Percentiles rank a stretch among this genome's conserved stretches.
Evolutionary conservation across 1,284 basidiomycete species (phyloP).

Genomic region (Cryptococcus sp.): DNA sequence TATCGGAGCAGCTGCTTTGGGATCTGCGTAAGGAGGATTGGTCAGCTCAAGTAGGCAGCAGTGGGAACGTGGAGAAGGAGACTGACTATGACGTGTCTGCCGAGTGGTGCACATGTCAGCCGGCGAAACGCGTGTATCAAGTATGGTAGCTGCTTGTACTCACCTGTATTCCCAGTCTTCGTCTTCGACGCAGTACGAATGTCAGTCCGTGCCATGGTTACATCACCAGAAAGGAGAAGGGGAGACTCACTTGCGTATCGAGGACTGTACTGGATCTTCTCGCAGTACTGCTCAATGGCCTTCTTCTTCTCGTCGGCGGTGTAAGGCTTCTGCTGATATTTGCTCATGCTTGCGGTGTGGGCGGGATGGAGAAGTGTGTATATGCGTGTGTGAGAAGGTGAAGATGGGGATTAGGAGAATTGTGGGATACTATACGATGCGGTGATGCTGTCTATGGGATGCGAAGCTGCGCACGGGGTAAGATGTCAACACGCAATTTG

Average conservation of each 20-base stretch:
- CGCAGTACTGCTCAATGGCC: constrained; percentile 51
- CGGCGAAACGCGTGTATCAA: neutral
- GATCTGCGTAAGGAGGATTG: constrained; percentile 25
- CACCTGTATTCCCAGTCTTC: constrained; percentile 53
- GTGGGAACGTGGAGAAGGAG: neutral
- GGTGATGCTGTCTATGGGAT: too few relatives aligned
- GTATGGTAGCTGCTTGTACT: constrained; percentile 5
- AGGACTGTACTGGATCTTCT: constrained; percentile 51
- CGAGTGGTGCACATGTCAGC: constrained; percentile 3
- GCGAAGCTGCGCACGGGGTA: too few relatives aligned
- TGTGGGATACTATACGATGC: too few relatives aligned
- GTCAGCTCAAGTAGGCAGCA: too few relatives aligned
- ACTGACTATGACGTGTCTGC: constrained; percentile 53
- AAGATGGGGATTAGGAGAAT: too few relatives aligned
- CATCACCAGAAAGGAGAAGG: neutral
- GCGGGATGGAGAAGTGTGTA: neutral
- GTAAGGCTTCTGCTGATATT: constrained; percentile 43
- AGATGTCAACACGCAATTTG: neutral
- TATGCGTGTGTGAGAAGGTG: neutral
- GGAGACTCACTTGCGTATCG: constrained; percentile 45
- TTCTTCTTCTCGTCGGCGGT: constrained; percentile 50
- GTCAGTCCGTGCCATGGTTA: neutral
- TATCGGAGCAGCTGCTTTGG: constrained; percentile 52
- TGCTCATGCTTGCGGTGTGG: constrained; percentile 40
- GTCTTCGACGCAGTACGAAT: constrained; percentile 30